Percentiles rank a stretch among this genome's conserved stretches.
Conservation (phyloP, 257 asterid species). For the Solanum peruvianum region DNA sequence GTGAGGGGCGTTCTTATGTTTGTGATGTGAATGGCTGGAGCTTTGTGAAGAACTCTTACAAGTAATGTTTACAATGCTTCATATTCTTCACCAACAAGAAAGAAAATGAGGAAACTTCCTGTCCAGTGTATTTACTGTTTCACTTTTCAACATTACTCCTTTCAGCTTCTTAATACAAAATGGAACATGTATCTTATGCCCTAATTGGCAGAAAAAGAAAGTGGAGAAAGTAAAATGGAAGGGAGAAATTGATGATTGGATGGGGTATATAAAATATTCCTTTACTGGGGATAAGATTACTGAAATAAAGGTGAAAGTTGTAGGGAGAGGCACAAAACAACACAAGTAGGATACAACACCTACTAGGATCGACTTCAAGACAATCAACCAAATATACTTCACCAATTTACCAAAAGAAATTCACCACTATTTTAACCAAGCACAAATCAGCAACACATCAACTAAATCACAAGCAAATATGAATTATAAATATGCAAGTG, state of each 20-base stretch:
- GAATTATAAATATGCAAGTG: no score
- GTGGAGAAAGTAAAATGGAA: background rate
- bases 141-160: background rate
- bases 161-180: background rate
- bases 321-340: no score
- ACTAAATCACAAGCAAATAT: no score
- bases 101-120: background rate
- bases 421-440: no score
- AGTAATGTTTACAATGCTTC: constrained; percentile 26
- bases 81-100: background rate
- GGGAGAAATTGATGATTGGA: background rate
- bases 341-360: no score
- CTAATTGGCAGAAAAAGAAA: background rate
- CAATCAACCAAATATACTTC: no score
- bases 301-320: background rate
- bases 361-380: no score
- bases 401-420: no score
- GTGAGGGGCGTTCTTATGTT: constrained; percentile 90
- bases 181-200: background rate
- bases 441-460: no score
- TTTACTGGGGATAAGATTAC: background rate
- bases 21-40: constrained; percentile 99
- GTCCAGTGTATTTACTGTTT: background rate
- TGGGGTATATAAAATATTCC: background rate
- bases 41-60: constrained; percentile 93